These are phyloP conservation scores for Bolboschoenoplectus hybrid DNA, from an alignment of 202 grass and related monocot genomes.

Conservation along the genomic window DNA sequence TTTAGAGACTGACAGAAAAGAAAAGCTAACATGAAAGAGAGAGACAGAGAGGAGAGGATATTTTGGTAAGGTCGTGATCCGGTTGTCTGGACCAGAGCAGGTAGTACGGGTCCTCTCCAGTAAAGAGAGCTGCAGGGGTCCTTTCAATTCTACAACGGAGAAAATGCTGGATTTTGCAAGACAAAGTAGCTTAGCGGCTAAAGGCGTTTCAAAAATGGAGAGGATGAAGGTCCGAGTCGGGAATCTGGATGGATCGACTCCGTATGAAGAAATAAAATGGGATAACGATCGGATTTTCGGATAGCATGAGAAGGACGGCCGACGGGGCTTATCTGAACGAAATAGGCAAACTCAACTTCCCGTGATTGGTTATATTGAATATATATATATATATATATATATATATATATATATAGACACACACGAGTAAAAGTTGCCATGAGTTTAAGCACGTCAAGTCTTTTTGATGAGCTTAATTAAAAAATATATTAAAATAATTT, in stretches of 20 bases:
- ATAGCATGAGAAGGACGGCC: not conserved
- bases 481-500: no score
- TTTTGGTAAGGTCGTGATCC: not conserved
- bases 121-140: not conserved
- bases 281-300: constrained; percentile 7
- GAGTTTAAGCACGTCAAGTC: no score
- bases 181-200: no score
- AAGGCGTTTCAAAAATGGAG: not conserved
- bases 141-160: not conserved
- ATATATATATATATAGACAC: no score
- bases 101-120: not conserved
- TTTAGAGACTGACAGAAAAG: not conserved
- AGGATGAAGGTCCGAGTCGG: not conserved
- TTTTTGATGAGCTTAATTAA: no score
- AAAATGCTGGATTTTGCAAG: not conserved
- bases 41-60: not conserved
- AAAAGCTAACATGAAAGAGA: not conserved
- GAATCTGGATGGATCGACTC: not conserved
- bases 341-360: no score
- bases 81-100: not conserved
- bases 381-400: no score
- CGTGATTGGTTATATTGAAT: no score
- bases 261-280: not conserved
- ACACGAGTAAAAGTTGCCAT: no score
- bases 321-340: no score